Evolutionary conservation across 257 asterid species (phyloP).

Genomic region (Solanum rostratum): DNA sequence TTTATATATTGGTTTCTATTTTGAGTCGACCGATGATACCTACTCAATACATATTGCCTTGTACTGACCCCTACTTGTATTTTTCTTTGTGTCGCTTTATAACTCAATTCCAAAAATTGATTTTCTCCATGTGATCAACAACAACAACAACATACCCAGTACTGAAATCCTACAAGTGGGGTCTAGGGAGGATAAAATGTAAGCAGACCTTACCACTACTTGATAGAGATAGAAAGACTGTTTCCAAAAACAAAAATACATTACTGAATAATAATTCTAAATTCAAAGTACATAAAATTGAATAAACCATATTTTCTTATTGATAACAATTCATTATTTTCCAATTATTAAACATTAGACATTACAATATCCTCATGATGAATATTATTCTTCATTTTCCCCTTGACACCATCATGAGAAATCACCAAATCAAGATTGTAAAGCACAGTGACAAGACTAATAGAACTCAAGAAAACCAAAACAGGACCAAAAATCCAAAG

Average conservation of each 20-base stretch:
- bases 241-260: background rate
- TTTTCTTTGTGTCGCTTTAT: too few relatives aligned
- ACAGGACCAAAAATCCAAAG: constrained; percentile 96
- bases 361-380: background rate
- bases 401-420: constrained; percentile 6
- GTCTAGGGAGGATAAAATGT: too few relatives aligned
- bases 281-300: background rate
- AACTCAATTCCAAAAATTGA: too few relatives aligned
- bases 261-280: background rate
- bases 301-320: background rate
- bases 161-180: too few relatives aligned
- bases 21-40: too few relatives aligned
- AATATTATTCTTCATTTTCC: background rate
- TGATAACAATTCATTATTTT: background rate
- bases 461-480: constrained; percentile 48
- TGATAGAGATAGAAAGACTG: too few relatives aligned
- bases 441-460: constrained; percentile 63
- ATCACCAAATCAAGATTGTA: constrained; percentile 62
- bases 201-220: too few relatives aligned
- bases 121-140: too few relatives aligned
- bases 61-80: too few relatives aligned
- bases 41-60: too few relatives aligned
- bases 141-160: too few relatives aligned
- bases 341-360: background rate
- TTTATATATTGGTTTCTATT: too few relatives aligned